Base-by-base conservation (phyloP, 2,329 filamentous ascomycete genomes). In the Fusarium mundagurra region DNA sequence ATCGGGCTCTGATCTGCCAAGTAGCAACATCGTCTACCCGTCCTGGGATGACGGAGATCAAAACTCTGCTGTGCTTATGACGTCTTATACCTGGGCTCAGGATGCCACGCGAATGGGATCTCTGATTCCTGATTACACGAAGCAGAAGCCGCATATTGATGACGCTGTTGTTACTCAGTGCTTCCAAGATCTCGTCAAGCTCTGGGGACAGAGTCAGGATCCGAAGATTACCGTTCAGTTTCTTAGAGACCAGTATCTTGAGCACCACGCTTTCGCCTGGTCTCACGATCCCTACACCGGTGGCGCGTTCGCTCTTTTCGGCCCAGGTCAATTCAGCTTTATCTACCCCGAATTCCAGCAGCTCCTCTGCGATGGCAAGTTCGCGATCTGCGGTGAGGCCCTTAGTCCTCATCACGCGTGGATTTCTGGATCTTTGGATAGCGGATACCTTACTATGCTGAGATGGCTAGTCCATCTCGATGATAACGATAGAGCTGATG, bases 231-330 rank as follows among this genome's bases (percentile, higher is more conserved):
- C 51, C 1, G 17, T 66, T 3, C 55, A 76, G 1, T 61, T 62
- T 10, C 62, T 77, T 3, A 61, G 48, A 4, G 17, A 41, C 12
- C 41, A 74, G 14, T 75, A 73, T 12, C 27, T 62, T 1, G 63
- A 69, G 1, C 75, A 84, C n/a, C 81, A 84, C 27, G 81, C 79
- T 0, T 84, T 76, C n/a, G 78, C 81, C 2, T 85, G 83, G 84
- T 80, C 79, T 20, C 78, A 81, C 17, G 83, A 84, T 41, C 77
- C 77, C 0, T 75, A 76, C 14, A 79, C 77, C 2, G 73, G 77
- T 0, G 85, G 84, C 0, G 84, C 83, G 0, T 86, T 85, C 64
- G 84, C 83, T 0, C 76, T 81, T 12, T 86, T 85, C 38, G 81
- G 82, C 0, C 83, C 84, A 0, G 81, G 82, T 0, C 84, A 85